Conservation (phyloP, 192 early-diverging fungal genomes). For the Haplosporangium gracile region DNA sequence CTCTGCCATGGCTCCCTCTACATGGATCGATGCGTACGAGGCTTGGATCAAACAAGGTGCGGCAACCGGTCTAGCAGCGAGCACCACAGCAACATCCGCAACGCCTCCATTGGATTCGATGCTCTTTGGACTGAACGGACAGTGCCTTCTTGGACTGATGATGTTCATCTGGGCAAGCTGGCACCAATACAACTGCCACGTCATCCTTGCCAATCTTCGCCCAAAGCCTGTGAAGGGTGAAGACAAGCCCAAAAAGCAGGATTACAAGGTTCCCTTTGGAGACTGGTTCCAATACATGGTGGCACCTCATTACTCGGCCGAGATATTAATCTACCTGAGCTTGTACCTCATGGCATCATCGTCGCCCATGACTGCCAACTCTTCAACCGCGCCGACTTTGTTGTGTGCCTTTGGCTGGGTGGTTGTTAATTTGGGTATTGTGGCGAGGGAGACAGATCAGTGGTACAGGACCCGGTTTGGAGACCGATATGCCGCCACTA, state of each 20-base stretch:
- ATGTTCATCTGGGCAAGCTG: constrained; percentile 69
- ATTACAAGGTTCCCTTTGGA: constrained; percentile 73
- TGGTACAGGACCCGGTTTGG: constrained; percentile 80
- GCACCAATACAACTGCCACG: constrained; percentile 77
- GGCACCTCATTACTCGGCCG: constrained; percentile 78
- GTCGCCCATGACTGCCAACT: neutral
- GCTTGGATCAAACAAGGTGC: neutral
- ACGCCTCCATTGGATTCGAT: neutral
- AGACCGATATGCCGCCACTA: constrained; percentile 44
- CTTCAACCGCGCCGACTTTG: constrained; percentile 19
- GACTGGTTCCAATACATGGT: constrained; percentile 76
- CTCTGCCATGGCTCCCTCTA: constrained; percentile 61
- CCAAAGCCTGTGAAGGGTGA: neutral
- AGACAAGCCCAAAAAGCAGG: neutral
- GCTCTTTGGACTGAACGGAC: constrained; percentile 4
- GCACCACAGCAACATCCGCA: neutral
- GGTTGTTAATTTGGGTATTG: constrained; percentile 69
- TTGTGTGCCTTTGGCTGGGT: constrained; percentile 71
- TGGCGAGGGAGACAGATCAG: constrained; percentile 71
- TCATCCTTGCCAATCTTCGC: constrained; percentile 74
- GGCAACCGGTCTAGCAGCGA: neutral
- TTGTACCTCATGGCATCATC: constrained; percentile 62
- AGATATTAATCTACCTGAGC: constrained; percentile 77
- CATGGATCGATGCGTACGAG: constrained; percentile 63
- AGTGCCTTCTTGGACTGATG: constrained; percentile 43